Percentiles rank a stretch among this genome's conserved stretches.
phyloP scores from a whole-genome alignment of 108 stramenopile genomes.

The Skeletonema grethae region DNA sequence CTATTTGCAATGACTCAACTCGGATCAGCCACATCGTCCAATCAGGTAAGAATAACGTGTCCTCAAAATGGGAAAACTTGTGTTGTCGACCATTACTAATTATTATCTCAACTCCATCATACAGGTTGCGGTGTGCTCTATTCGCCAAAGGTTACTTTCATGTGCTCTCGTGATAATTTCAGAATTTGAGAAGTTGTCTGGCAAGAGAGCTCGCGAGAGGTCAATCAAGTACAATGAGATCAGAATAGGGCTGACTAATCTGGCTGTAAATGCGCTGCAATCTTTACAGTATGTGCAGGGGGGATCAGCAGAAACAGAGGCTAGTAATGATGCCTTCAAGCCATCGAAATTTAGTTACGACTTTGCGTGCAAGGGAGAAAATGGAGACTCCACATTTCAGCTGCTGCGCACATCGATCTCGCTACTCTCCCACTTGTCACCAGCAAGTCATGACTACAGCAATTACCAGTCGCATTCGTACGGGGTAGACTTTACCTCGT shows the following conservation, averaged over 20 bases:
- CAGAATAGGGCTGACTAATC: conserved; percentile 34
- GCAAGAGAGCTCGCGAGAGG: conserved; percentile 17
- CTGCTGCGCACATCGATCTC: conserved; percentile 20
- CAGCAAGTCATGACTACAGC: conserved; percentile 10
- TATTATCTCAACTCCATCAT: not conserved
- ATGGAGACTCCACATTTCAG: conserved; percentile 24
- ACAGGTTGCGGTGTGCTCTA: conserved; percentile 23
- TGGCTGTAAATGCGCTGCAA: conserved; percentile 35
- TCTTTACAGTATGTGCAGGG: conserved; percentile 24
- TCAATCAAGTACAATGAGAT: conserved; percentile 25
- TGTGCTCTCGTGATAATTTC: conserved; percentile 31
- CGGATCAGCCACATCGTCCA: conserved; percentile 1
- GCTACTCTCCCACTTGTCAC: conserved; percentile 23
- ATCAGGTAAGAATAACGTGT: conserved; percentile 17
- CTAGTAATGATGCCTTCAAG: not conserved
- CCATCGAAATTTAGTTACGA: conserved; percentile 18
- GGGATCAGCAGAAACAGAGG: not conserved
- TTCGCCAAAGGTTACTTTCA: conserved; percentile 25
- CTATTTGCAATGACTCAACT: conserved; percentile 30
- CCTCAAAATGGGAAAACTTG: not conserved
- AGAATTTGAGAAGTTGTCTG: conserved; percentile 17
- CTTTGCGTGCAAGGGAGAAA: conserved; percentile 16
- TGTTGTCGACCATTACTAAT: too few relatives aligned
- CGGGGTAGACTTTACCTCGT: conserved; percentile 37
- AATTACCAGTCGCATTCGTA: conserved; percentile 16